Evolutionary conservation across 139 green algal genomes (phyloP), one percentile per base, ranked within the genome.

Genomic region (Tetraselmis chui): DNA sequence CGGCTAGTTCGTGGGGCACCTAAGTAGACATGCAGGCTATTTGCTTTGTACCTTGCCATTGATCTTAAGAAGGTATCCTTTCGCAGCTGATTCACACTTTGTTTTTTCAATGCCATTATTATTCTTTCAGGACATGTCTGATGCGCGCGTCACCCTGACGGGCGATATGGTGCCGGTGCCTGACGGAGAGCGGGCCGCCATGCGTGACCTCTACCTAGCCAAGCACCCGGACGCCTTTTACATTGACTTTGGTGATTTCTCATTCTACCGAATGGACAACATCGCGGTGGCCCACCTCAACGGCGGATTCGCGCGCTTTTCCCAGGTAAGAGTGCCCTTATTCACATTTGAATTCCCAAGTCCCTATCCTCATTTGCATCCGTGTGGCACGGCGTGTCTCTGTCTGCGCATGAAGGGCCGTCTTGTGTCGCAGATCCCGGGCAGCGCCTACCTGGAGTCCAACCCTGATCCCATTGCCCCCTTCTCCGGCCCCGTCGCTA

Each of bases 201-300:
- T 87, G 22, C 85, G 89, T 28, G 85, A 89, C 32, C 27, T 84
- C 1, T 97, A 91, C 88, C 82, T 94, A 18, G 82, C 83, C 45
- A 91, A 91, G 80, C 90, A 97, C 83, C 92, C 94, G 1, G 81
- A 91, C 32, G 91, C 91, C 23, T 97, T 96, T 76, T 97, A 92
- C 83, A 89, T 96, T 1, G 93, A 97, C 80, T 95, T 95, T 88
- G 90, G 86, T 0, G 92, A 97, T 86, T 95, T 97, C 85, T 78
- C 77, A 5, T 89, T 87, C 79, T 93, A 92, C 75, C 79, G 84
- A 1, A 86, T 95, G 82, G 85, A 92, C 1, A 75, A 85, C 0
- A 77, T 95, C 24, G 75, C 81, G 25, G 76, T 77, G 0, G 90
- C 80, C 2, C 82, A 91, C 2, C 87, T 93, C 78, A 88, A 95